phyloP scores from a whole-genome alignment of 2,329 filamentous ascomycete genomes.

The Paramyrothecium sp. region DNA sequence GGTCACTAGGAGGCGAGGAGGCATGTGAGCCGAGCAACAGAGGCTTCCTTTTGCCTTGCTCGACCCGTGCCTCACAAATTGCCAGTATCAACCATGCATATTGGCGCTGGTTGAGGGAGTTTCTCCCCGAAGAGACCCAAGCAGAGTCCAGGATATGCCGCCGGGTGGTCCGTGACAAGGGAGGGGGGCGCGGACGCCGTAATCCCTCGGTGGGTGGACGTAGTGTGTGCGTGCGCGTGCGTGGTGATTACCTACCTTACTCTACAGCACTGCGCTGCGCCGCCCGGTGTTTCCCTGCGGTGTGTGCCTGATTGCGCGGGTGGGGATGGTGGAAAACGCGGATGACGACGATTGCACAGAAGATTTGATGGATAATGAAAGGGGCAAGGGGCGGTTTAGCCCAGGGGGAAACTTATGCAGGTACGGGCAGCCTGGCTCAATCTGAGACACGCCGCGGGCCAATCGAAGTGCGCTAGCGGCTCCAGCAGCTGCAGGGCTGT shows the following conservation, averaged over 20 bases:
- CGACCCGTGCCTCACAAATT: no score
- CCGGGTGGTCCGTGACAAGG: not conserved
- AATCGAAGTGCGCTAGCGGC: slow-evolving; percentile 19
- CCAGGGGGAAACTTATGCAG: slow-evolving; percentile 13
- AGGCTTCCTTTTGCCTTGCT: no score
- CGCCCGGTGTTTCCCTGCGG: not conserved
- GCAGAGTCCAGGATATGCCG: not conserved
- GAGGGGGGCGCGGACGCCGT: not conserved
- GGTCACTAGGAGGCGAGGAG: no score
- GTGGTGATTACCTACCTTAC: no score
- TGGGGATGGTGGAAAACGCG: not conserved
- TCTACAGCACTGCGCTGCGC: no score
- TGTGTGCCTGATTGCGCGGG: not conserved
- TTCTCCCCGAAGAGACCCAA: not conserved
- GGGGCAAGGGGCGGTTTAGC: not conserved
- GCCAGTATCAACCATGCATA: not conserved
- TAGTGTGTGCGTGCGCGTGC: no score
- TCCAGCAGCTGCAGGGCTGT: not conserved
- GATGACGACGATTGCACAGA: not conserved
- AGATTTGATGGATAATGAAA: not conserved
- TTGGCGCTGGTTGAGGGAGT: not conserved
- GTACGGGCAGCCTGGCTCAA: slow-evolving; percentile 16
- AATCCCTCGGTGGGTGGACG: not conserved
- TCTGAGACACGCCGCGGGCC: slow-evolving; percentile 30
- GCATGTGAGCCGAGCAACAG: no score